Conservation (phyloP, 1,139 yeast species). For the Candida smagusa region DNA sequence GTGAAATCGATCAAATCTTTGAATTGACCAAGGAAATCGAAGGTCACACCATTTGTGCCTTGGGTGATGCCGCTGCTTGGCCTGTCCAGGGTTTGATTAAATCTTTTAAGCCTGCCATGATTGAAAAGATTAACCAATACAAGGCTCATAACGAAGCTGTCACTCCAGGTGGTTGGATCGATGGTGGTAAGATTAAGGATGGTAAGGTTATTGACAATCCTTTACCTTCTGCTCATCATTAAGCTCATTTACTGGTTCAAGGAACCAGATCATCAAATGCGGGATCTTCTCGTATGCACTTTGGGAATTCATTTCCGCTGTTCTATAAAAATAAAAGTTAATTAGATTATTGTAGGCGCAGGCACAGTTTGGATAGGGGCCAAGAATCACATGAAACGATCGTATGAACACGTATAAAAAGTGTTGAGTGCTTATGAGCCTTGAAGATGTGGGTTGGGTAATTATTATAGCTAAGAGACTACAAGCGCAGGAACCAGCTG, state of each 20-base stretch:
- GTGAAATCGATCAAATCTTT: constrained; percentile 77
- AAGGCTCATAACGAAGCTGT: constrained; percentile 47
- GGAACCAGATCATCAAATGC: too few relatives aligned
- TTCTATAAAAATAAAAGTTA: too few relatives aligned
- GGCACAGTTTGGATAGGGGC: too few relatives aligned
- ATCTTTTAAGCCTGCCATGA: constrained; percentile 78
- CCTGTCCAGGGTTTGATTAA: constrained; percentile 84
- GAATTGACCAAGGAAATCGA: constrained; percentile 83
- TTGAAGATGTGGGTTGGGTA: too few relatives aligned
- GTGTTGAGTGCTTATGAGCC: neutral
- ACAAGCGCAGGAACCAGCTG: too few relatives aligned
- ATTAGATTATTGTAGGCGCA: too few relatives aligned
- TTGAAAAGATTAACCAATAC: constrained; percentile 59
- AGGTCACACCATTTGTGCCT: constrained; percentile 88
- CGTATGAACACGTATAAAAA: too few relatives aligned
- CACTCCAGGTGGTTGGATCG: constrained; percentile 76
- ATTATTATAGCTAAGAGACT: too few relatives aligned
- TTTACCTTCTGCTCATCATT: constrained; percentile 42
- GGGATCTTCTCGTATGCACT: too few relatives aligned
- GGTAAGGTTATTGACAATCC: constrained; percentile 70
- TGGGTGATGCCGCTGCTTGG: constrained; percentile 94
- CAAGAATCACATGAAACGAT: too few relatives aligned
- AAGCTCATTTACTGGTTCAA: constrained; percentile 3
- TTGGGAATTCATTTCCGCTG: too few relatives aligned
- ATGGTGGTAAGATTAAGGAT: constrained; percentile 55